phyloP scores from a whole-genome alignment of 495 filamentous ascomycete genomes.

The Hypoxylon fuscum region DNA sequence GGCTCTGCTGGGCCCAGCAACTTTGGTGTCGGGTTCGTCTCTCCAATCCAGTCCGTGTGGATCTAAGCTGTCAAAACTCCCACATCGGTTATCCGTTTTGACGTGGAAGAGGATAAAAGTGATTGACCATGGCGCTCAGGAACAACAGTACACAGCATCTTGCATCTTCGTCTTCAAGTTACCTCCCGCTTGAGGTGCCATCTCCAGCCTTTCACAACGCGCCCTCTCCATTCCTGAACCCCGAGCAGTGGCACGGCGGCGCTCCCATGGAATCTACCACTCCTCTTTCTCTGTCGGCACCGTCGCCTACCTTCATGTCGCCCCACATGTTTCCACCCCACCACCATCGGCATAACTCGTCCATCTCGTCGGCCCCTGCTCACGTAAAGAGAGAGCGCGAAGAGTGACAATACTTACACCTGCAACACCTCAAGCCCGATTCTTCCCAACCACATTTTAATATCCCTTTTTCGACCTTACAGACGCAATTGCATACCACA shows the following conservation, averaged over 20 bases:
- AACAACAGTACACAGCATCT: conserved; percentile 49
- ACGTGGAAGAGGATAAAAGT: conserved; percentile 48
- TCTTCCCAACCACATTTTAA: conserved; percentile 26
- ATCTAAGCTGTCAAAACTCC: conserved; percentile 53
- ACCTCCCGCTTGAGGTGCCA: conserved; percentile 47
- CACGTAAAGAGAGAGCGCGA: conserved; percentile 43
- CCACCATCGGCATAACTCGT: conserved; percentile 43
- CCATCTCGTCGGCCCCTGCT: conserved; percentile 40
- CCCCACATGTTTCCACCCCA: conserved; percentile 35
- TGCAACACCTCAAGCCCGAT: conserved; percentile 22
- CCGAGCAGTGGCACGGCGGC: conserved; percentile 48
- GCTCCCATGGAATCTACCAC: conserved; percentile 49
- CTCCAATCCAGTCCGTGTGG: conserved; percentile 63
- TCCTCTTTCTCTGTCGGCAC: conserved; percentile 39
- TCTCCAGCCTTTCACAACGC: conserved; percentile 33
- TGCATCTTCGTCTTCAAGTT: conserved; percentile 41
- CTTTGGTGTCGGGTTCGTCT: conserved; percentile 64
- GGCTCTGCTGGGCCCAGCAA: conserved; percentile 50
- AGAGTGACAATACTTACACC: conserved; percentile 16
- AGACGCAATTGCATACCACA: conserved; percentile 61
- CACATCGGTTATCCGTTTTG: conserved; percentile 46
- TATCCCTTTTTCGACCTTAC: conserved; percentile 42
- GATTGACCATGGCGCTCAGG: conserved; percentile 61
- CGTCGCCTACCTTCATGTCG: conserved; percentile 38
- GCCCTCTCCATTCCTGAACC: conserved; percentile 51